phyloP scores from a whole-genome alignment of 2,329 filamentous ascomycete species.

The Fusarium brachygibbosum region DNA sequence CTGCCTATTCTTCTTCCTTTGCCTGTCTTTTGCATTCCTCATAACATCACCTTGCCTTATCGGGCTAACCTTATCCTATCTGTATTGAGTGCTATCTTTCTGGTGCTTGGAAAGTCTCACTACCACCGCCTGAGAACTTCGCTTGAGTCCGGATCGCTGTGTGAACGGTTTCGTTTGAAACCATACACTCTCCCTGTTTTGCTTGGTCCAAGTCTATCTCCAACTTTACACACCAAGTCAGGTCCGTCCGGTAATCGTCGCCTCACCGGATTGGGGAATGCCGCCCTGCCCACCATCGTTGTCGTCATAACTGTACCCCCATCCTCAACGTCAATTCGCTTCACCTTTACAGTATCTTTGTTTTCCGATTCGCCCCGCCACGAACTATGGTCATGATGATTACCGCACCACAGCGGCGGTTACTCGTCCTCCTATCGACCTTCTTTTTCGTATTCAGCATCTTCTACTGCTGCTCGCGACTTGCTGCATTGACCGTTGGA shows the following conservation, averaged over 20 bases:
- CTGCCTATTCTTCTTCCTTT: neutral
- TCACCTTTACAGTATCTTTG: slow-evolving; percentile 7
- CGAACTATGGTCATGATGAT: slow-evolving; percentile 42
- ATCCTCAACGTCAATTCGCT: slow-evolving; percentile 2
- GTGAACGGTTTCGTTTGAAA: slow-evolving; percentile 6
- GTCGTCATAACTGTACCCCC: slow-evolving; percentile 29
- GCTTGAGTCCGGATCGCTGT: slow-evolving; percentile 1
- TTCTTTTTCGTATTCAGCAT: slow-evolving; percentile 54
- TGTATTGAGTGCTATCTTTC: neutral
- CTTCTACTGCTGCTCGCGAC: slow-evolving; percentile 54
- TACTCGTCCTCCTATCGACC: slow-evolving; percentile 50
- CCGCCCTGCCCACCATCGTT: slow-evolving; percentile 16
- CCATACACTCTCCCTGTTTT: neutral
- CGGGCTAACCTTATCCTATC: neutral
- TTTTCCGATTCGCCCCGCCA: slow-evolving; percentile 20
- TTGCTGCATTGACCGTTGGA: slow-evolving; percentile 46
- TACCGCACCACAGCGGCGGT: slow-evolving; percentile 49
- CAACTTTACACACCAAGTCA: neutral
- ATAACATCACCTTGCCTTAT: neutral
- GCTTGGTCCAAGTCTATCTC: neutral
- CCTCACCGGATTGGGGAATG: slow-evolving; percentile 22
- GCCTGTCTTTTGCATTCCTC: neutral
- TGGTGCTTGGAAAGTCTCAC: slow-evolving; percentile 10
- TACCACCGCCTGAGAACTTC: slow-evolving; percentile 10
- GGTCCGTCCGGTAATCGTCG: neutral